phyloP scores from a whole-genome alignment of 2,329 filamentous ascomycete species.

The Penicillium oxalicum region DNA sequence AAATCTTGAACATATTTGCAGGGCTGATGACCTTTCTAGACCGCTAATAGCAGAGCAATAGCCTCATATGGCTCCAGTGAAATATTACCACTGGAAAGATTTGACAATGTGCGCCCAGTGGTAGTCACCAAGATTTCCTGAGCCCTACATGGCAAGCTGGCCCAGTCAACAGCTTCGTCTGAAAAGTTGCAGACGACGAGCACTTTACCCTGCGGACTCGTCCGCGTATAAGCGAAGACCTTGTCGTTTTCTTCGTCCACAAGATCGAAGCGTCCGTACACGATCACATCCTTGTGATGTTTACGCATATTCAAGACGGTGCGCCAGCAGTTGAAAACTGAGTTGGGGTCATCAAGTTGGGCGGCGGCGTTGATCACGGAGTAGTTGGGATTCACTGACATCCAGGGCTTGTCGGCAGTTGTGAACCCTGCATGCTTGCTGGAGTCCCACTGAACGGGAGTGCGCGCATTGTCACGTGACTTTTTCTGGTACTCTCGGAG shows the following conservation, averaged over 20 bases:
- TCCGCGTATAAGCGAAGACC: background rate
- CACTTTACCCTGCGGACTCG: background rate
- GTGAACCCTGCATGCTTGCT: background rate
- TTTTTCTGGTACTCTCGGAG: background rate
- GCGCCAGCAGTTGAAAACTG: conserved; percentile 1
- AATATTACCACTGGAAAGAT: background rate
- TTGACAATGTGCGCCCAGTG: background rate
- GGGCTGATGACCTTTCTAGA: background rate
- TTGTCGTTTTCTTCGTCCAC: background rate
- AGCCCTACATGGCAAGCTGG: background rate
- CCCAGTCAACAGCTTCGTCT: background rate
- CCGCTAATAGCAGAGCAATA: background rate
- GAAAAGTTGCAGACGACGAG: conserved; percentile 1
- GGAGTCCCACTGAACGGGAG: conserved; percentile 1
- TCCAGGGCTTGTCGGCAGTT: conserved; percentile 1
- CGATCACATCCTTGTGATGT: background rate
- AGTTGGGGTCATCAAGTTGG: background rate
- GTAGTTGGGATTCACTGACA: conserved; percentile 1
- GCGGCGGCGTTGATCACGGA: background rate
- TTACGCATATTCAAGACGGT: background rate
- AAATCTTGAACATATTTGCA: too few species aligned
- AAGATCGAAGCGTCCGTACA: background rate
- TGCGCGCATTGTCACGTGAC: conserved; percentile 1
- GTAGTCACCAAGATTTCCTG: background rate
- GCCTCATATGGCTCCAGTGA: background rate